Conservation (phyloP, 768 basidiomycete species). For the Agaricus blazei region DNA sequence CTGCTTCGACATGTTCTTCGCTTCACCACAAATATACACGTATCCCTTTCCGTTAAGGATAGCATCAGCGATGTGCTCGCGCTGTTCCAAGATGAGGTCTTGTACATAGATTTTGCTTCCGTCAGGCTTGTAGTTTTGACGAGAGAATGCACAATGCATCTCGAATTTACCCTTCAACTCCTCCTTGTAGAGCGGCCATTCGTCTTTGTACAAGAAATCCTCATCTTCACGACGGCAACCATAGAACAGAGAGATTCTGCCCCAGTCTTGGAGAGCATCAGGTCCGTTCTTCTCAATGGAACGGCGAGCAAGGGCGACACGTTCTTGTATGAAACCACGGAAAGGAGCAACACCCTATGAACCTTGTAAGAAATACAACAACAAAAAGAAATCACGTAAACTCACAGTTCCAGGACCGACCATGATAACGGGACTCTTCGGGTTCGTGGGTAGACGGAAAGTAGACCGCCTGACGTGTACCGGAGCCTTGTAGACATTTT, state of each 20-base stretch:
- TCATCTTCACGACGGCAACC: constrained; percentile 87
- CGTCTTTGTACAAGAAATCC: constrained; percentile 93
- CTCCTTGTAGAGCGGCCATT: constrained; percentile 85
- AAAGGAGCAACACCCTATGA: constrained; percentile 95
- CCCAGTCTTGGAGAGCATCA: constrained; percentile 94
- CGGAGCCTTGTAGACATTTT: constrained; percentile 75
- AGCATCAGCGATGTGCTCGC: constrained; percentile 76
- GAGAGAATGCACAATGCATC: constrained; percentile 87
- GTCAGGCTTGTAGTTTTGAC: constrained; percentile 84
- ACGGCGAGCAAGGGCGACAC: constrained; percentile 91
- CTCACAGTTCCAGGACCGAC: constrained; percentile 96
- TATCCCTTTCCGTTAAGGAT: constrained; percentile 96
- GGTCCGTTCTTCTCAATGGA: constrained; percentile 94
- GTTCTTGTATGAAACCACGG: constrained; percentile 98
- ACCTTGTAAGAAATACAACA: constrained; percentile 9
- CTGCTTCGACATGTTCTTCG: constrained; percentile 92
- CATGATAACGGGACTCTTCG: constrained; percentile 99
- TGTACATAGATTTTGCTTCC: constrained; percentile 99
- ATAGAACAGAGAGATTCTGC: constrained; percentile 90
- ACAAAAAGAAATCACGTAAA: constrained; percentile 14
- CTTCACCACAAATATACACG: constrained; percentile 95
- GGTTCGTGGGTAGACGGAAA: constrained; percentile 95
- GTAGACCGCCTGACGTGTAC: constrained; percentile 95
- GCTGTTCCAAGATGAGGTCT: constrained; percentile 88
- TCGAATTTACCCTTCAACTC: constrained; percentile 91